These are phyloP conservation scores for Talaromyces sp. DNA, from an alignment of 2,329 filamentous ascomycete genomes.

Conservation along the genomic window DNA sequence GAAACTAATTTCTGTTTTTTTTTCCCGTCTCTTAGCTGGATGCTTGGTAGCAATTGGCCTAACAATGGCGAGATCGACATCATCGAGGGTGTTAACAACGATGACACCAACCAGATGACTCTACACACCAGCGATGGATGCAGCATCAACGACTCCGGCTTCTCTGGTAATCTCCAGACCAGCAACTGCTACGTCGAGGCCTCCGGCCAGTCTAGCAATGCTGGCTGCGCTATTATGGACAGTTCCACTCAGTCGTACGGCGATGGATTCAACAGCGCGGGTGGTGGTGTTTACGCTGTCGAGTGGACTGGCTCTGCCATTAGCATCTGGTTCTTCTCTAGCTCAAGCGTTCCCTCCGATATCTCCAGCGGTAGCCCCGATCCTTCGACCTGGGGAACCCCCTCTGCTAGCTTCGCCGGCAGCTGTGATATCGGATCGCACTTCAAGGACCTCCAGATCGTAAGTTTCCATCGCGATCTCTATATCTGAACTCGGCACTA, in stretches of 20 bases:
- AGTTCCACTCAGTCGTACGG: conserved; percentile 60
- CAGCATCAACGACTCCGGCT: conserved; percentile 55
- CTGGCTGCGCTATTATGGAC: conserved; percentile 63
- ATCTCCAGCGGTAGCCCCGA: conserved; percentile 63
- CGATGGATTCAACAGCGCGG: conserved; percentile 68
- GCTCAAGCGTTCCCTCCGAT: conserved; percentile 66
- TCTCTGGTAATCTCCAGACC: conserved; percentile 51
- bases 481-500: conserved; percentile 5
- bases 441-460: conserved; percentile 74
- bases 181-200: conserved; percentile 61
- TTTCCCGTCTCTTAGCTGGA: conserved; percentile 46
- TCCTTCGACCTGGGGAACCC: conserved; percentile 68
- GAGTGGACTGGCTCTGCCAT: conserved; percentile 77
- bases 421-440: conserved; percentile 71
- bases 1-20: conserved; percentile 4
- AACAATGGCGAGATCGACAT: conserved; percentile 75
- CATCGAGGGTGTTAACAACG: conserved; percentile 73
- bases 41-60: conserved; percentile 71
- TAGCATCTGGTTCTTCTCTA: conserved; percentile 79
- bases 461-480: conserved; percentile 20
- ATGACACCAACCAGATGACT: conserved; percentile 63
- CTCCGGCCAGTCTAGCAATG: conserved; percentile 45
- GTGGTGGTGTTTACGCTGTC: conserved; percentile 72
- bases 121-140: conserved; percentile 69
- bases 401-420: conserved; percentile 68